These are phyloP conservation scores for Fraxinus americana DNA, from an alignment of 257 asterid genomes.

Conservation along the genomic window DNA sequence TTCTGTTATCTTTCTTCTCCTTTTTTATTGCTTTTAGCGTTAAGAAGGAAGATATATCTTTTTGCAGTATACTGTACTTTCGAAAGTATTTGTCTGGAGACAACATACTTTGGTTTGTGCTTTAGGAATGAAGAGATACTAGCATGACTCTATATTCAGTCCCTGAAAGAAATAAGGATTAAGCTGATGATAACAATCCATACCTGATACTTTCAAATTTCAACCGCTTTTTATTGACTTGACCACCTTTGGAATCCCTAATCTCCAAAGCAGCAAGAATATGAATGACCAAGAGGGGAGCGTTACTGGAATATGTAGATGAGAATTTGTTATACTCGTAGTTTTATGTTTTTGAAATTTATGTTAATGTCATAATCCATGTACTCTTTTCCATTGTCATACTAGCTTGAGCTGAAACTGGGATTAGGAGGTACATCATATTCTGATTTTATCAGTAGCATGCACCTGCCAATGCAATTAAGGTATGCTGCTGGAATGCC, in stretches of 20 bases:
- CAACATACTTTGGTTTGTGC: background rate
- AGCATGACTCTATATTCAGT: background rate
- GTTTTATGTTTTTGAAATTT: background rate
- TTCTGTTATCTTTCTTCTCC: background rate
- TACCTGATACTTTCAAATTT: background rate
- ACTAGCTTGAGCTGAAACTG: slow-evolving; percentile 85
- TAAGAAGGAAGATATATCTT: background rate
- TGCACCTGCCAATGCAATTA: slow-evolving; percentile 95
- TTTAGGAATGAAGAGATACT: background rate
- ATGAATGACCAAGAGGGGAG: background rate
- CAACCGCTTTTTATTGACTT: background rate
- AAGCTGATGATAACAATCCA: background rate
- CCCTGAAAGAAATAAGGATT: background rate
- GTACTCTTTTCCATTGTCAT: slow-evolving; percentile 21
- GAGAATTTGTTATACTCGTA: background rate
- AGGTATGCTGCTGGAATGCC: slow-evolving; percentile 48
- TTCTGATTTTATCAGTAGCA: slow-evolving; percentile 73
- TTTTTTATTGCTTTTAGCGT: no score
- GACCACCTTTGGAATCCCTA: background rate
- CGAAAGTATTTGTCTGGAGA: background rate
- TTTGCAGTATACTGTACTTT: background rate
- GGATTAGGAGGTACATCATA: slow-evolving; percentile 94
- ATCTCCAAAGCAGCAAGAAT: background rate
- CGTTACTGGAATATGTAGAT: background rate
- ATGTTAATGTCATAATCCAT: slow-evolving; percentile 18